A percentile compares a stretch with the other conserved stretches of the same genome.
Evolutionary conservation across 176 grass and related monocot species (phyloP).

Genomic region (Eremochloa ophiuroides): DNA sequence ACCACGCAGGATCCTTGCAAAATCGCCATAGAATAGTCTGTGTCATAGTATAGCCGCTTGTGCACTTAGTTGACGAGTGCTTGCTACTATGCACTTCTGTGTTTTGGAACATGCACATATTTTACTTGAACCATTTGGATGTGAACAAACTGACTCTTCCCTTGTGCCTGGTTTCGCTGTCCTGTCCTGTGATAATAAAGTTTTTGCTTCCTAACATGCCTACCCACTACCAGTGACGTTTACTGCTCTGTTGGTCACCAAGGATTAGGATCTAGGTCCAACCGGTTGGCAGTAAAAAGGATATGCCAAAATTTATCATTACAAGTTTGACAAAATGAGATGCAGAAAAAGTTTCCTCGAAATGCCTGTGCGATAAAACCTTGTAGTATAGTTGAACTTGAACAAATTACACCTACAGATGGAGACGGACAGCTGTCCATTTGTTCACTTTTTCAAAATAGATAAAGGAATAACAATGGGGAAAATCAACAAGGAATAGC

Average conservation of each 20-base stretch:
- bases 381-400: neutral
- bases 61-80: neutral
- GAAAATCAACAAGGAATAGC: neutral
- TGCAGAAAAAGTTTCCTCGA: neutral
- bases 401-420: neutral
- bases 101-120: neutral
- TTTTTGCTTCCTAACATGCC: neutral
- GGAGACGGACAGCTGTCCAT: neutral
- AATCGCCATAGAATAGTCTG: neutral
- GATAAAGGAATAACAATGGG: neutral
- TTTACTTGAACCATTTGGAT: constrained; percentile 4
- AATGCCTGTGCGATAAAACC: neutral
- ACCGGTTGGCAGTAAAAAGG: neutral
- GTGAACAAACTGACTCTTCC: neutral
- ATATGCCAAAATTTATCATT: neutral
- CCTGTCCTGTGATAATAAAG: neutral
- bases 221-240: neutral
- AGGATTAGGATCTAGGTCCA: neutral
- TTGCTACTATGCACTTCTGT: constrained; percentile 2
- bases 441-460: neutral
- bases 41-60: neutral
- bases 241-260: neutral
- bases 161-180: neutral
- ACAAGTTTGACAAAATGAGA: neutral
- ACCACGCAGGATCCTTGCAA: neutral